Evolutionary conservation across 805 yeast genomes (phyloP).

Genomic region (Kazachstania africana): DNA sequence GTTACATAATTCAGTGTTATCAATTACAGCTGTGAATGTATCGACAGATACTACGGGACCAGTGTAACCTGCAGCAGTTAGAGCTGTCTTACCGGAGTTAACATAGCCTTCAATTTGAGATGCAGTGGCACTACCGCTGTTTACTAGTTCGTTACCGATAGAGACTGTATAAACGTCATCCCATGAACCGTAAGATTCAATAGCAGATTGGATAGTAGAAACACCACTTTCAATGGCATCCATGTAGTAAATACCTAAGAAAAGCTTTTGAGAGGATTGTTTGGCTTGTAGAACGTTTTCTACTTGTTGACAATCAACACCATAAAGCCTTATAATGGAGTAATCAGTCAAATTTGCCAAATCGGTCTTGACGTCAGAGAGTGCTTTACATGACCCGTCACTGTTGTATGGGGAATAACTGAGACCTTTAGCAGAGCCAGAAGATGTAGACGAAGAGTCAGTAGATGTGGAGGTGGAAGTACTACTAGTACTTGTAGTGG

Average conservation of each 20-base stretch:
- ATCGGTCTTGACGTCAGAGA: slow-evolving; percentile 48
- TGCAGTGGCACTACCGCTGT: slow-evolving; percentile 67
- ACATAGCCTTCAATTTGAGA: slow-evolving; percentile 58
- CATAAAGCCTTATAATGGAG: slow-evolving; percentile 65
- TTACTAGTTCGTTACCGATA: slow-evolving; percentile 96
- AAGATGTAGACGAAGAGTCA: slow-evolving; percentile 23
- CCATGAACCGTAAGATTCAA: slow-evolving; percentile 63
- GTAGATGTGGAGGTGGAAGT: slow-evolving; percentile 26
- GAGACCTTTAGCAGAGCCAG: slow-evolving; percentile 54
- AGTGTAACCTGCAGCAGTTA: slow-evolving; percentile 70
- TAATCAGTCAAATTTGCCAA: slow-evolving; percentile 40
- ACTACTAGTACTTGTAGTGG: slow-evolving; percentile 20
- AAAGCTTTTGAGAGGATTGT: slow-evolving; percentile 50
- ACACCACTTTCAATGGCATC: slow-evolving; percentile 44
- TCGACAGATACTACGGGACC: slow-evolving; percentile 94
- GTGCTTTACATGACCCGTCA: slow-evolving; percentile 58
- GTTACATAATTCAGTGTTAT: slow-evolving; percentile 88
- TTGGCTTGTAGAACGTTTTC: slow-evolving; percentile 58
- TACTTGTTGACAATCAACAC: slow-evolving; percentile 80
- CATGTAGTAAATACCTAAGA: slow-evolving; percentile 62
- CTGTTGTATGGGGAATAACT: slow-evolving; percentile 73
- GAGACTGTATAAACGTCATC: slow-evolving; percentile 64
- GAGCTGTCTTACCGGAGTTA: slow-evolving; percentile 55
- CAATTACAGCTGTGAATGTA: slow-evolving; percentile 87
- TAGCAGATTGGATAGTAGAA: slow-evolving; percentile 45